These are phyloP conservation scores for Lumnitzera racemosa DNA, from an alignment of 345 rosid genomes.

Conservation along the genomic window DNA sequence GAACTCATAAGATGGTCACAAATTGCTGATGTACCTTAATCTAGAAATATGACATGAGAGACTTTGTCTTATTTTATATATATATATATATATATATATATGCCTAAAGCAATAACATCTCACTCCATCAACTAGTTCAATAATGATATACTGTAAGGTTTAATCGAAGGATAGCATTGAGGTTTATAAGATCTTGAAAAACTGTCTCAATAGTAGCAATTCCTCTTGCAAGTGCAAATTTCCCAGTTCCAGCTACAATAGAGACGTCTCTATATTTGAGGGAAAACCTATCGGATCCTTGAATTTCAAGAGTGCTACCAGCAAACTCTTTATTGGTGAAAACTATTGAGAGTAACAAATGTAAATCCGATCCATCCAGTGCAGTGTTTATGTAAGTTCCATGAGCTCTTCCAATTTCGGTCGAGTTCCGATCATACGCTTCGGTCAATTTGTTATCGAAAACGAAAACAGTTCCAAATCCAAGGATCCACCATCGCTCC, in stretches of 20 bases:
- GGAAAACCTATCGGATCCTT: slow-evolving; percentile 2
- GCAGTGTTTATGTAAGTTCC: background rate
- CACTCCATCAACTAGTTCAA: too few relatives aligned
- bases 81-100: background rate
- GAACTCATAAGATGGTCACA: too few relatives aligned
- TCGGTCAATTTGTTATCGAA: slow-evolving; percentile 6
- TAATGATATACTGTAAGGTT: background rate
- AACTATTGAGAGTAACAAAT: slow-evolving; percentile 2
- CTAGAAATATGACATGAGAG: too few relatives aligned
- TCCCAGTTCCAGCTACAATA: slow-evolving; percentile 9
- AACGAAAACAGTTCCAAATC: slow-evolving; percentile 8
- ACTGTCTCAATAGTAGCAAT: slow-evolving; percentile 5
- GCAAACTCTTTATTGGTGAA: slow-evolving; percentile 12
- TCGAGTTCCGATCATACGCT: background rate
- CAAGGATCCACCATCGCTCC: slow-evolving; percentile 7
- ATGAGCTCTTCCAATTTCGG: slow-evolving; percentile 4
- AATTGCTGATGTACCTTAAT: too few relatives aligned
- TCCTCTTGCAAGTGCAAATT: slow-evolving; percentile 11
- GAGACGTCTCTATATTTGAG: slow-evolving; percentile 6
- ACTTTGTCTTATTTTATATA: too few relatives aligned
- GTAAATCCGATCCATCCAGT: slow-evolving; percentile 9
- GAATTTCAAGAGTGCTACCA: slow-evolving; percentile 16
- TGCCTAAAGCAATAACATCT: background rate
- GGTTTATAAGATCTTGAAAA: background rate
- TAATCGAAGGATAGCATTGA: background rate